These are phyloP conservation scores for Cetradonia linearis DNA, from an alignment of 495 filamentous ascomycete genomes.

Conservation along the genomic window DNA sequence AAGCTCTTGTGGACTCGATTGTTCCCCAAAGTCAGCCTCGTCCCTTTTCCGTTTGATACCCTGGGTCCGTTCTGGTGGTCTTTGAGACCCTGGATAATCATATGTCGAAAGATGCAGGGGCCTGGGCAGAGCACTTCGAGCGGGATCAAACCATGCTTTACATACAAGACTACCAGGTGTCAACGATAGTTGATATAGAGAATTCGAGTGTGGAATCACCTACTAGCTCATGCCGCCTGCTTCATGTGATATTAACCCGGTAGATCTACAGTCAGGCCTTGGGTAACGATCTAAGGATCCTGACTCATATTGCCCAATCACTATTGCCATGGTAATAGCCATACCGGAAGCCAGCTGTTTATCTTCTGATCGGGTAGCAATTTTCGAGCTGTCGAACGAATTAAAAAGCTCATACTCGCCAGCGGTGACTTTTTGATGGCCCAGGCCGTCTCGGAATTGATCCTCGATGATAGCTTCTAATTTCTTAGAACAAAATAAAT, in stretches of 20 bases:
- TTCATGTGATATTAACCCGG: not conserved
- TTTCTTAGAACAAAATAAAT: slow-evolving; percentile 5
- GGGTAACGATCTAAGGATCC: not conserved
- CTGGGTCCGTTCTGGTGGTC: not conserved
- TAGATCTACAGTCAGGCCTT: slow-evolving; percentile 8
- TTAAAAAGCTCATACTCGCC: slow-evolving; percentile 26
- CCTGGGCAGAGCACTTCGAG: not conserved
- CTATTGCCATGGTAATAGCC: slow-evolving; percentile 22
- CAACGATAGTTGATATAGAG: not conserved
- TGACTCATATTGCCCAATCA: slow-evolving; percentile 3
- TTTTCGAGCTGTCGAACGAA: slow-evolving; percentile 13
- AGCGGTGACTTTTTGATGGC: slow-evolving; percentile 4
- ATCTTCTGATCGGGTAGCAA: not conserved
- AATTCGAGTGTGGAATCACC: not conserved
- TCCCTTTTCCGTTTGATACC: not conserved
- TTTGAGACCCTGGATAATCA: not conserved
- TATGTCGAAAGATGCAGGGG: not conserved
- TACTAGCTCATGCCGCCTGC: slow-evolving; percentile 12
- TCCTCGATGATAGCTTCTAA: slow-evolving; percentile 19
- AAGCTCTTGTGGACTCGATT: not conserved
- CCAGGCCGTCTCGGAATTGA: slow-evolving; percentile 20
- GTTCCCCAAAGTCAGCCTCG: not conserved
- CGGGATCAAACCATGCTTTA: slow-evolving; percentile 10
- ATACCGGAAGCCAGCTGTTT: slow-evolving; percentile 12
- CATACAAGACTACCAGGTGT: not conserved